These are phyloP conservation scores for Microthlaspi erraticum DNA, from an alignment of 345 rosid species.

Conservation along the genomic window DNA sequence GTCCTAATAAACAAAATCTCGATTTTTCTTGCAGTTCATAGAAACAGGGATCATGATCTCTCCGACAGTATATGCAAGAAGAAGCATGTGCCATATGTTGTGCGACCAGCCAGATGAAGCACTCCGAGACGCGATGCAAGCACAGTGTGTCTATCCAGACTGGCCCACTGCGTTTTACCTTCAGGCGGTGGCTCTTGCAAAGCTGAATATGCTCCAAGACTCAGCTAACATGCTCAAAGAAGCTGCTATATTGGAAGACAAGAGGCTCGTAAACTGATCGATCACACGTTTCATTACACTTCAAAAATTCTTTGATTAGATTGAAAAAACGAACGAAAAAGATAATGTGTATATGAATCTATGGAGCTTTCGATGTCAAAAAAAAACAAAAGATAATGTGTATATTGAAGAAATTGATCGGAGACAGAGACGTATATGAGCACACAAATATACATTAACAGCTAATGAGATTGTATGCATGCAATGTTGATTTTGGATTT, in stretches of 20 bases:
- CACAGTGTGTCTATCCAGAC: slow-evolving; percentile 80
- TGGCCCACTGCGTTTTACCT: slow-evolving; percentile 93
- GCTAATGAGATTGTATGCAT: background rate
- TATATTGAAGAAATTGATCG: background rate
- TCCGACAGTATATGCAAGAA: slow-evolving; percentile 80
- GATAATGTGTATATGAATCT: background rate
- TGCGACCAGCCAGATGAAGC: slow-evolving; percentile 87
- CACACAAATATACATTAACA: background rate
- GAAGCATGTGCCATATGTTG: slow-evolving; percentile 78
- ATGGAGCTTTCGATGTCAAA: too few species aligned
- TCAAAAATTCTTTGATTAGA: background rate
- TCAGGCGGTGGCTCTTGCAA: slow-evolving; percentile 87
- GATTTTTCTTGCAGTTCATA: slow-evolving; percentile 58
- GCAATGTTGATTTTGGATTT: too few species aligned
- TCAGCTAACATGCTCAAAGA: slow-evolving; percentile 80
- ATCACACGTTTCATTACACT: slow-evolving; percentile 7
- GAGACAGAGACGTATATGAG: too few species aligned
- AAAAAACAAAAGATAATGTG: too few species aligned
- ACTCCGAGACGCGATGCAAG: slow-evolving; percentile 95
- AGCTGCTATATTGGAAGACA: slow-evolving; percentile 75
- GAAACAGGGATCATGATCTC: slow-evolving; percentile 86
- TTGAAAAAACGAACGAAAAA: too few species aligned
- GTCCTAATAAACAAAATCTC: background rate
- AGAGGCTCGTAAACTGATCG: slow-evolving; percentile 48
- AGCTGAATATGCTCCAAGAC: slow-evolving; percentile 87